phyloP scores from a whole-genome alignment of 768 basidiomycete genomes.

The Flagelloscypha sp. region DNA sequence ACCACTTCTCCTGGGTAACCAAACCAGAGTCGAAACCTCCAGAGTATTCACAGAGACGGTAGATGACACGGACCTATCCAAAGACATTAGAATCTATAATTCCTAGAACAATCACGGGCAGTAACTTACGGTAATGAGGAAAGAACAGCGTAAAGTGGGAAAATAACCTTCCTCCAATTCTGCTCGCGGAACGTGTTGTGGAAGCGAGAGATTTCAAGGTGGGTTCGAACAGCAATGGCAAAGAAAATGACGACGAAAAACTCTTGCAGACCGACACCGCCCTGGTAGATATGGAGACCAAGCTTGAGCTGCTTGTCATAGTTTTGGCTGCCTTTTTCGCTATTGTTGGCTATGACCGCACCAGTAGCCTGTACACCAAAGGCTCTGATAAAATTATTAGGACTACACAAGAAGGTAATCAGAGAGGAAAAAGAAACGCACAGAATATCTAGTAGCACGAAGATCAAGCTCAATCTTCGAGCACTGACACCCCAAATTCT shows the following conservation, averaged over 20 bases:
- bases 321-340: constrained; percentile 1
- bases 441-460: constrained; percentile 15
- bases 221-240: constrained; percentile 13
- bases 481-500: constrained; percentile 13
- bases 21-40: constrained; percentile 11
- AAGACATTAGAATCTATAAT: too few species aligned
- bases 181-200: constrained; percentile 1
- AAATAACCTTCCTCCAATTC: constrained; percentile 14
- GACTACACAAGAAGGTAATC: not conserved
- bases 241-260: constrained; percentile 15
- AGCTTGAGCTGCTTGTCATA: too few species aligned
- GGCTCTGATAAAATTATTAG: too few species aligned
- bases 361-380: constrained; percentile 16
- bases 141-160: constrained; percentile 13
- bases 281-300: constrained; percentile 19
- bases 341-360: constrained; percentile 8
- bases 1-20: constrained; percentile 13
- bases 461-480: constrained; percentile 8
- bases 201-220: constrained; percentile 8
- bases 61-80: constrained; percentile 15
- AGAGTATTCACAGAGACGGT: constrained; percentile 17
- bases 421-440: not conserved
- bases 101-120: too few species aligned
- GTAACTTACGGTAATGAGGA: constrained; percentile 16
- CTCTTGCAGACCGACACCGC: constrained; percentile 18